These are phyloP conservation scores for Komagataella kurtzmanii DNA, from an alignment of 805 yeast genomes.

Conservation along the genomic window DNA sequence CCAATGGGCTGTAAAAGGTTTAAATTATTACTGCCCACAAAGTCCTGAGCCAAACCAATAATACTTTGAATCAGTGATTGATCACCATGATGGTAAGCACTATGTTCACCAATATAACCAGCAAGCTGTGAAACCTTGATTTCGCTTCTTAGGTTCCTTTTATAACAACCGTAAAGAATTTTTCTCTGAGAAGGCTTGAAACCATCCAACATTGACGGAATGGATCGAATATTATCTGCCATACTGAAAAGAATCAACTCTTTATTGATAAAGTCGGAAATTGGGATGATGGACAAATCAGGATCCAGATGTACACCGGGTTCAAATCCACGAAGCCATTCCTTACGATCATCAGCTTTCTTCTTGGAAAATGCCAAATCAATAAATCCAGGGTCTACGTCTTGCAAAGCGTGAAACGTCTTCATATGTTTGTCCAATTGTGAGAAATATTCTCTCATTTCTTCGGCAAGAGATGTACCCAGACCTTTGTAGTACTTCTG, in stretches of 20 bases:
- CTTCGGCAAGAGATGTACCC: constrained; percentile 83
- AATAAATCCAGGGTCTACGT: constrained; percentile 61
- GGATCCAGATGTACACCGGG: constrained; percentile 93
- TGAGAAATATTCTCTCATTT: constrained; percentile 79
- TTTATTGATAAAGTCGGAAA: constrained; percentile 86
- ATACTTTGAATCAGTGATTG: constrained; percentile 78
- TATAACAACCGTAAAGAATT: constrained; percentile 78
- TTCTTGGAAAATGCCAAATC: constrained; percentile 92
- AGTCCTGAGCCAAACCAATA: constrained; percentile 89
- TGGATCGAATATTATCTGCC: constrained; percentile 93
- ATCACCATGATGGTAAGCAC: constrained; percentile 96
- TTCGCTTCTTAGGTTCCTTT: constrained; percentile 62
- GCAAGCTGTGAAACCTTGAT: constrained; percentile 85
- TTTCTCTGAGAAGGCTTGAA: constrained; percentile 96
- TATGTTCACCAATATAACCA: constrained; percentile 78
- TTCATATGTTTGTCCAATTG: constrained; percentile 80
- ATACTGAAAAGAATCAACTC: constrained; percentile 89
- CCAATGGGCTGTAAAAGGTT: constrained; percentile 84
- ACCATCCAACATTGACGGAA: constrained; percentile 90
- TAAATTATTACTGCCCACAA: constrained; percentile 83
- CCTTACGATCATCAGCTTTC: constrained; percentile 94
- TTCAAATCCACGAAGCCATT: constrained; percentile 82
- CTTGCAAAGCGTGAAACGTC: constrained; percentile 68
- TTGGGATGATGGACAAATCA: constrained; percentile 61
- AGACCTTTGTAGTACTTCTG: constrained; percentile 97